Evolutionary conservation across 768 basidiomycete species (phyloP).

Genomic region (Suillus ampliporus): DNA sequence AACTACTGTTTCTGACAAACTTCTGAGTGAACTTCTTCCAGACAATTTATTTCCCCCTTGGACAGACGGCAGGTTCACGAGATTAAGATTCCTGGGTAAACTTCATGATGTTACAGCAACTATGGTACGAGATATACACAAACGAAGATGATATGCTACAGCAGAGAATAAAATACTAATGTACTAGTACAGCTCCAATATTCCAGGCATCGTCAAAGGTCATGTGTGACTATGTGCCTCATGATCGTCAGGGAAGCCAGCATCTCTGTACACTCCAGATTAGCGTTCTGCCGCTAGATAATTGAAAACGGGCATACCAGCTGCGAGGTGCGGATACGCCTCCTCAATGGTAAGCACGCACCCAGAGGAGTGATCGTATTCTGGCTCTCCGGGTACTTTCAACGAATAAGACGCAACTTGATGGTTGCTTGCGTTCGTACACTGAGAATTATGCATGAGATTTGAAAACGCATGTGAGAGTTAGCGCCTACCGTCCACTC

Average conservation of each 20-base stretch:
- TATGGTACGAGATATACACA: constrained; percentile 14
- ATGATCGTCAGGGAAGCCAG: constrained; percentile 67
- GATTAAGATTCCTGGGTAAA: background rate
- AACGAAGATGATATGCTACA: constrained; percentile 9
- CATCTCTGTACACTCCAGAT: constrained; percentile 48
- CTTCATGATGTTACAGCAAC: background rate
- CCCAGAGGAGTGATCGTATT: constrained; percentile 59
- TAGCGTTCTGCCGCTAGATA: constrained; percentile 17
- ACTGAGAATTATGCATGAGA: constrained; percentile 42
- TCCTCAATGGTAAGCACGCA: constrained; percentile 70
- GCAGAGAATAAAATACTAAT: constrained; percentile 17
- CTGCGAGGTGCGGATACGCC: constrained; percentile 56
- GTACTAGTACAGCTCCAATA: background rate
- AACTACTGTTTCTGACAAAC: background rate
- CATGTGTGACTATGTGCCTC: constrained; percentile 60
- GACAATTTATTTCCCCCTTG: background rate
- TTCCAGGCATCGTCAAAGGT: constrained; percentile 35
- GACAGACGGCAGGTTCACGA: too few relatives aligned
- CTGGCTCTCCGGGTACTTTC: constrained; percentile 59
- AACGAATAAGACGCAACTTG: constrained; percentile 66
- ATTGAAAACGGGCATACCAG: constrained; percentile 47
- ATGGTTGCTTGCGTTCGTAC: constrained; percentile 55
- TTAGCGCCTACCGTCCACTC: constrained; percentile 66
- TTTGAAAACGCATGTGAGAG: background rate
- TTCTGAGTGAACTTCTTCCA: too few relatives aligned